Evolutionary conservation across 192 early-diverging fungal genomes (phyloP).

Genomic region (Coemansia sp.): DNA sequence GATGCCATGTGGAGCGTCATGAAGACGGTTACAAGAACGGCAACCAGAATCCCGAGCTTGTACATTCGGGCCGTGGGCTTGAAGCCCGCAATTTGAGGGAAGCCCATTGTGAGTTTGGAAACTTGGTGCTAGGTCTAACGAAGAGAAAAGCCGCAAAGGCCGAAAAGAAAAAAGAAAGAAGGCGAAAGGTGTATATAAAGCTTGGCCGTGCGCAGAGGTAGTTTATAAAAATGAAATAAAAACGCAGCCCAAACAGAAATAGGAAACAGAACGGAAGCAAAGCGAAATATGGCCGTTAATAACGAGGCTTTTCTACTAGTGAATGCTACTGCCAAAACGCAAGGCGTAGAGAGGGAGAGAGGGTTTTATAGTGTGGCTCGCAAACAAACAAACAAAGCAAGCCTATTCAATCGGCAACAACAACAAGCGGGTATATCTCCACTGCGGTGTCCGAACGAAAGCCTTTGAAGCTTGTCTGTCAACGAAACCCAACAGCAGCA

Average conservation of each 20-base stretch:
- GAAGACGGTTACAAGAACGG: slow-evolving; percentile 18
- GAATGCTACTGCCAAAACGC: slow-evolving; percentile 2
- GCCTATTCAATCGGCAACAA: slow-evolving; percentile 1
- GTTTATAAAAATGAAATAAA: neutral
- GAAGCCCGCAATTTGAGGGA: slow-evolving; percentile 33
- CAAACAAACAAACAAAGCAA: neutral
- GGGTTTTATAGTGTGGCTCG: neutral
- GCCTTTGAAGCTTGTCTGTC: neutral
- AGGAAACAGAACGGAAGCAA: neutral
- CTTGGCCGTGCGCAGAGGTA: neutral
- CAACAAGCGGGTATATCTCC: neutral
- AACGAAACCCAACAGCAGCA: neutral
- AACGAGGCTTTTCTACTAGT: slow-evolving; percentile 3
- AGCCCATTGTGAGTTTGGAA: slow-evolving; percentile 18
- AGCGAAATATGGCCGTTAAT: neutral
- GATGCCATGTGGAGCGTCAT: slow-evolving; percentile 43
- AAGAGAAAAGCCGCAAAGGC: neutral
- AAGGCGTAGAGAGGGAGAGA: neutral
- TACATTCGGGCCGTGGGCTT: slow-evolving; percentile 52
- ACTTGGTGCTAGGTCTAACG: neutral
- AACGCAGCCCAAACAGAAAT: neutral
- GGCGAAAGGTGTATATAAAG: neutral
- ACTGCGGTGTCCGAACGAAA: neutral
- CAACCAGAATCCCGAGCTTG: slow-evolving; percentile 32
- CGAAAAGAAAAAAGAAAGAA: neutral